A percentile compares a stretch with the other conserved stretches of the same genome.
Conservation (phyloP, 2,329 filamentous ascomycete genomes). For the Helotiales sp. region DNA sequence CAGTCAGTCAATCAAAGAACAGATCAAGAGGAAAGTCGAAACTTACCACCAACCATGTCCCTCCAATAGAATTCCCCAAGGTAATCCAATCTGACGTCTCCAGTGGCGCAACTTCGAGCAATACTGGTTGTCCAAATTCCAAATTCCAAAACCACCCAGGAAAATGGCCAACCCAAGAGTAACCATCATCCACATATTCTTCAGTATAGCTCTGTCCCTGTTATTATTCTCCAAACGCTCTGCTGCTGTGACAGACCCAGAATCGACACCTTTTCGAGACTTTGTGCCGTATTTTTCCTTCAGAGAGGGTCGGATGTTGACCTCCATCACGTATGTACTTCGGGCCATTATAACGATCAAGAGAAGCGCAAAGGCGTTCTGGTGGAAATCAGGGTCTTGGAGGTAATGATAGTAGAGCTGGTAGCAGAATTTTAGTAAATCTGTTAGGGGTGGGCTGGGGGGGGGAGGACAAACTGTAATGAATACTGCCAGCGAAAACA, state of each 20-base stretch:
- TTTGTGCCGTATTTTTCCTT: conserved; percentile 46
- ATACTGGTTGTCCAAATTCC: conserved; percentile 69
- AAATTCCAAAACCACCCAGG: conserved; percentile 69
- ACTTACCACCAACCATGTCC: conserved; percentile 74
- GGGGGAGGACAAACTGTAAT: conserved; percentile 64
- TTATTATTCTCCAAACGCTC: conserved; percentile 53
- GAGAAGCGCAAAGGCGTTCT: conserved; percentile 68
- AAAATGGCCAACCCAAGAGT: conserved; percentile 64
- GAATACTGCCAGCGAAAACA: conserved; percentile 60
- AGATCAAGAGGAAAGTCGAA: neutral
- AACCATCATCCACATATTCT: conserved; percentile 67
- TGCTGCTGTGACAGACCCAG: conserved; percentile 18
- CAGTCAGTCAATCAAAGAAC: neutral
- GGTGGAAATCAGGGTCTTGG: conserved; percentile 74
- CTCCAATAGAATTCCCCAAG: conserved; percentile 74
- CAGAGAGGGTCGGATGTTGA: conserved; percentile 61
- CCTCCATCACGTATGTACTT: conserved; percentile 70
- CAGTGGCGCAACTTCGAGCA: conserved; percentile 54
- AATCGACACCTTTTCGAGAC: conserved; percentile 4
- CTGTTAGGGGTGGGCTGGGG: conserved; percentile 54
- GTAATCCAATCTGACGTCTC: conserved; percentile 67
- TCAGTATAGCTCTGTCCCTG: conserved; percentile 65
- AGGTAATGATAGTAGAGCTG: conserved; percentile 71
- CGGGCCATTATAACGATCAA: conserved; percentile 65
- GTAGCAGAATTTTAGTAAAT: conserved; percentile 54